Base-by-base conservation (phyloP, 202 grass and related monocot species). In the Panicum hallii region DNA sequence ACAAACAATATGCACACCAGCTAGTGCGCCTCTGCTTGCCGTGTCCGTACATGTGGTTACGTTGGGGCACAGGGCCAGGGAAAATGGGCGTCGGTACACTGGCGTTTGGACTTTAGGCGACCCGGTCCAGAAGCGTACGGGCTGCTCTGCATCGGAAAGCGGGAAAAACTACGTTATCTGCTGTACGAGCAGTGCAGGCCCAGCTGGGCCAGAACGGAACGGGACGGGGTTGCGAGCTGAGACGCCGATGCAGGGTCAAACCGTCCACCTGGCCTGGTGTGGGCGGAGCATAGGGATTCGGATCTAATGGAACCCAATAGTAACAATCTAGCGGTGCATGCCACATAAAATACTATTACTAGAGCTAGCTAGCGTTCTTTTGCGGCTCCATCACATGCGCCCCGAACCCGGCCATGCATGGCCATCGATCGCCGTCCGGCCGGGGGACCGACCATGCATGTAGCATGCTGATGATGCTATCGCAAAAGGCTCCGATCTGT, bases 71-170 rank as follows among this genome's bases (percentile, higher is more conserved):
- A 19, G n/a, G 53, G 1, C 3, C 12, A 5, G 0, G 30, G 11
- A 16, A 20, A 20, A 45, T 13, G 5, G 20, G 20, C 61, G 13
- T 78, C 28, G 43, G 74, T 49, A 74, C 6, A 16, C 2, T 77
- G 11, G 7, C n/a, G n/a, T 13, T n/a, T 42, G 14, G 44, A 36
- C 22, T 45, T 43, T 38, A 3, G n/a, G 34, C 26, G 40, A 47
- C 16, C 45, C 40, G 40, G 50, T 77, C 63, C 72, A 48, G 23
- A 77, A 36, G 72, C 48, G 62, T 77, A 77, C 72, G 45, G 30
- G 52, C 3, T 74, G 57, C 5, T 82, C 72, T 47, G n/a, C 63
- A 30, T 65, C 17, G 11, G 32, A 26, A 45, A 75, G 34, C 9
- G 8, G 2, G 22, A 36, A 36, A n/a, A 26, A 26, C 26, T 26